Percentiles rank a stretch among this genome's conserved stretches.
phyloP scores from a whole-genome alignment of 768 basidiomycete genomes.

The Rossbeevera mucosa region DNA sequence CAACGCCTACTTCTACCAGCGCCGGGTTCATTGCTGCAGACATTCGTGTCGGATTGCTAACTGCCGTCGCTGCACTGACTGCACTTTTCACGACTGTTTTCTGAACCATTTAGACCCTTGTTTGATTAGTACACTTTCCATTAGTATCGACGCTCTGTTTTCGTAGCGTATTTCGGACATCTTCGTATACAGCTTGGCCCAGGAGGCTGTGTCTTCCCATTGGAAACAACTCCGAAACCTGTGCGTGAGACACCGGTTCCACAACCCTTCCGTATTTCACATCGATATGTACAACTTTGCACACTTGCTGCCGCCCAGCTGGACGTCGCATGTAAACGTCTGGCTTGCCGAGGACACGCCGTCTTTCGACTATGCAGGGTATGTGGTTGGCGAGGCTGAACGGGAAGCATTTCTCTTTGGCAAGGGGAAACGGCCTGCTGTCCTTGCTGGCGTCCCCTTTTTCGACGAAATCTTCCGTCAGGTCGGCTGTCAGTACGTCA shows the following conservation, averaged over 20 bases:
- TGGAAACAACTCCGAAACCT: not conserved
- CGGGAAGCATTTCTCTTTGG: conserved; percentile 87
- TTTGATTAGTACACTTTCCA: not conserved
- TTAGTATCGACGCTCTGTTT: not conserved
- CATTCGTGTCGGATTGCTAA: conserved; percentile 31
- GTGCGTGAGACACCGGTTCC: not conserved
- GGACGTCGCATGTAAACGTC: conserved; percentile 72
- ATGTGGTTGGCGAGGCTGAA: conserved; percentile 86
- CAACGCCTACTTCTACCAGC: conserved; percentile 26
- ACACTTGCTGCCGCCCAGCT: conserved; percentile 88
- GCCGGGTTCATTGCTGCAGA: conserved; percentile 30
- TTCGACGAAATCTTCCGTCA: conserved; percentile 89
- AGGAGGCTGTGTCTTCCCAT: not conserved
- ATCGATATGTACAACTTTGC: conserved; percentile 10
- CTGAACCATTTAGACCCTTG: conserved; percentile 10
- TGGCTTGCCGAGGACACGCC: conserved; percentile 96
- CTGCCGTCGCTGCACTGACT: conserved; percentile 34
- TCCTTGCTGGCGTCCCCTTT: conserved; percentile 94
- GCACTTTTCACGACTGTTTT: conserved; percentile 26
- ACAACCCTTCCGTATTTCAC: not conserved
- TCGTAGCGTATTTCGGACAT: not conserved
- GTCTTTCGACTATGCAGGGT: conserved; percentile 94
- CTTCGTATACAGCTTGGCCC: not conserved
- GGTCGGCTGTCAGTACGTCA: conserved; percentile 82
- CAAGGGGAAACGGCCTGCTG: conserved; percentile 72